Conservation (phyloP, 441 rosid genomes). For the Adansonia grandidieri region DNA sequence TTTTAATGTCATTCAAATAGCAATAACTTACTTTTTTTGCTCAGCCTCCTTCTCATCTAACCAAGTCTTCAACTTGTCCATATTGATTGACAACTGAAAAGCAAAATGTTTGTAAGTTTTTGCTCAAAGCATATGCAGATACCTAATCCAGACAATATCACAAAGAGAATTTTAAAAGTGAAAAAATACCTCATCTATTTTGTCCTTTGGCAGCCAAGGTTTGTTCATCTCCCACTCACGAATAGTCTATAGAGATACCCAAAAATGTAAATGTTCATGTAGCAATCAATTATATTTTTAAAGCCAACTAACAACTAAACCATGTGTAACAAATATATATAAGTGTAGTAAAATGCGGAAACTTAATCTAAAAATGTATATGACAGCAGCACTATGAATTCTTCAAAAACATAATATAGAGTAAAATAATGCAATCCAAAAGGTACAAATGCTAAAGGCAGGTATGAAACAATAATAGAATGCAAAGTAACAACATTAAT, state of each 20-base stretch:
- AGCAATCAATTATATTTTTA: background rate
- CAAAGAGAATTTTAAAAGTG: constrained; percentile 5
- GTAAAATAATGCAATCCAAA: background rate
- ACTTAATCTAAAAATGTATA: background rate
- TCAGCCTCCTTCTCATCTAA: constrained; percentile 79
- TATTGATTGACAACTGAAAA: constrained; percentile 61
- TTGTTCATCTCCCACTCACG: constrained; percentile 74
- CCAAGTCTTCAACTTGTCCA: constrained; percentile 77
- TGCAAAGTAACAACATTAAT: background rate
- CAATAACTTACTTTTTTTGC: constrained; percentile 67
- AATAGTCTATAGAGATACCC: constrained; percentile 53
- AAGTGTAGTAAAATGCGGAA: background rate
- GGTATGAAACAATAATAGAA: background rate
- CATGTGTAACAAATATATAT: background rate
- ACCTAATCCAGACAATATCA: constrained; percentile 8
- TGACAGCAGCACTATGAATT: background rate
- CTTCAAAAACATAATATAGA: background rate
- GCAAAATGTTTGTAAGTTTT: constrained; percentile 12
- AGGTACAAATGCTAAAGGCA: background rate
- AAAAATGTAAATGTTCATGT: constrained; percentile 29
- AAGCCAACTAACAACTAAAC: constrained; percentile 13
- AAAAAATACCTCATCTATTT: constrained; percentile 68
- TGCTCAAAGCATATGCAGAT: background rate
- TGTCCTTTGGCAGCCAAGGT: constrained; percentile 89
- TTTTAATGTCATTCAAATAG: constrained; percentile 5